Base-by-base conservation (phyloP, 108 stramenopile genomes). In the Ochromonas danica region DNA sequence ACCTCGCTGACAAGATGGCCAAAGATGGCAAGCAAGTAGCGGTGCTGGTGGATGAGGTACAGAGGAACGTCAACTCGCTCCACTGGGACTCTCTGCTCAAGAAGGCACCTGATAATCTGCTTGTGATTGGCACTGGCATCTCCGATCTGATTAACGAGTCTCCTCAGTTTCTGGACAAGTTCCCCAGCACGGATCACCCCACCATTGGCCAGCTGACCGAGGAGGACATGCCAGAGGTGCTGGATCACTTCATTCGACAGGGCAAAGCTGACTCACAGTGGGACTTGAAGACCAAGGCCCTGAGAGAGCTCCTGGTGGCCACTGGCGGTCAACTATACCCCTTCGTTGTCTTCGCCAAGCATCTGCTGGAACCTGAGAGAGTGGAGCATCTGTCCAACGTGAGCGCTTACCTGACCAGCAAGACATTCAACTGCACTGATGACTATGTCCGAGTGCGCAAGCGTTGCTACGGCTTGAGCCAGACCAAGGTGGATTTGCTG, bases 341-440 rank as follows among this genome's bases (percentile, higher is more conserved):
- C 51, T 57, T 57, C 51, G 51, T 57, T 57, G 51, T 57, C 51
- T 57, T 57, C 51, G 51, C 51, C 51, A 57, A 57, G 51, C 51
- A 57, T 57, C 51, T 57, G 51, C 51, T 57, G 51, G 51, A 57
- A 57, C 51, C 51, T 57, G 51, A 57, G 10, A 57, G 51, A 57
- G 51, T 57, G 51, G 51, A 57, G 51, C 51, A 57, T 57, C 51
- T 57, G 51, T 57, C 51, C 51, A 57, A 57, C 51, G 51, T 57
- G 51, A 57, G 51, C 51, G 51, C 51, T 57, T 57, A 57, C 51
- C 51, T 57, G 51, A 57, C 51, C 51, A 57, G 51, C 51, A 57
- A 57, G 51, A 57, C 51, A 57, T 57, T 57, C 51, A 57, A 57
- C 51, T 57, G 51, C 51, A 57, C 51, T 57, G 51, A 57, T 57